phyloP scores from a whole-genome alignment of 768 basidiomycete genomes.

The Kwoniella dejecticola region DNA sequence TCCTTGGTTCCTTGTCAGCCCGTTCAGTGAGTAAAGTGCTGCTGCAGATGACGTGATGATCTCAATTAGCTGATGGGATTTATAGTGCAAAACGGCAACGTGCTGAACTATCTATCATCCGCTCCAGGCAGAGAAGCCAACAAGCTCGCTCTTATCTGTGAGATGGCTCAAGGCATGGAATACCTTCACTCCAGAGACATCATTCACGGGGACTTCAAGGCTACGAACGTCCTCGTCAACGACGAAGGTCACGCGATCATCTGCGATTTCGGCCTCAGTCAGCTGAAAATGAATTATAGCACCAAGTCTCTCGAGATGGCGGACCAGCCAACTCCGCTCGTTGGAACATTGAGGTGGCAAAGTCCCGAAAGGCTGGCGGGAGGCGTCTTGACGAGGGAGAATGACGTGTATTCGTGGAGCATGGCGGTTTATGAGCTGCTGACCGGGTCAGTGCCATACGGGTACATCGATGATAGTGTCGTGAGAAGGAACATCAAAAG shows the following conservation, averaged over 20 bases:
- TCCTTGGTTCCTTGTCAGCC: constrained; percentile 78
- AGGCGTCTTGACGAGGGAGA: constrained; percentile 60
- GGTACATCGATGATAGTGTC: constrained; percentile 47
- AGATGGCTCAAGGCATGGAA: constrained; percentile 78
- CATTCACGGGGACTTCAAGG: constrained; percentile 80
- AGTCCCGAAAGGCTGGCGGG: constrained; percentile 69
- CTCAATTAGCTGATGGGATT: too few species aligned
- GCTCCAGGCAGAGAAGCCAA: constrained; percentile 36
- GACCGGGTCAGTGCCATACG: constrained; percentile 29
- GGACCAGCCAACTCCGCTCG: constrained; percentile 48
- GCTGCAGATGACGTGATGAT: neutral
- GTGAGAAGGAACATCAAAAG: constrained; percentile 58
- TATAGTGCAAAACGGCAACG: constrained; percentile 63
- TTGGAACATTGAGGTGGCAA: constrained; percentile 71
- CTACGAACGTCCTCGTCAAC: constrained; percentile 74
- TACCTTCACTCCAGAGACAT: constrained; percentile 72
- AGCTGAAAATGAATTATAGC: constrained; percentile 73
- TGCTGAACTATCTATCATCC: constrained; percentile 64
- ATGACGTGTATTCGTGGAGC: constrained; percentile 71
- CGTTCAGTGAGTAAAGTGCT: constrained; percentile 59
- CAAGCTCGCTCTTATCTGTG: constrained; percentile 60
- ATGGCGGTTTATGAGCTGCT: constrained; percentile 63
- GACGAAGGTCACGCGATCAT: constrained; percentile 69
- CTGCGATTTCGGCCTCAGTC: constrained; percentile 79
- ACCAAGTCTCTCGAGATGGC: constrained; percentile 62